Evolutionary conservation across 2,329 filamentous ascomycete species (phyloP).

Genomic region (Pestalotiopsis sp.): DNA sequence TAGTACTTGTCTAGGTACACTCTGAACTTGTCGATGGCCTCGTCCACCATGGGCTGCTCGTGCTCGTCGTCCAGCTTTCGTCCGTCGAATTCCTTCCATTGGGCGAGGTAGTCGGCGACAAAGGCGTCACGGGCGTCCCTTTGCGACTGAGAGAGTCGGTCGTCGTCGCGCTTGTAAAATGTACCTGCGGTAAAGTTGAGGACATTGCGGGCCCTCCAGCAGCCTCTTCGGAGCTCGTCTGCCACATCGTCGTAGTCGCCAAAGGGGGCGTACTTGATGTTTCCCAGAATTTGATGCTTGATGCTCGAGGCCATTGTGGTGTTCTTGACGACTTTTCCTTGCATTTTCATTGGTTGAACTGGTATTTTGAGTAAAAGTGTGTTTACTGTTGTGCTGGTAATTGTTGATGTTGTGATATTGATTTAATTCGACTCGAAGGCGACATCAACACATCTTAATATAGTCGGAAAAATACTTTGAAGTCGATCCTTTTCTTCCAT

Average conservation of each 20-base stretch:
- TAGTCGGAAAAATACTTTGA: no score
- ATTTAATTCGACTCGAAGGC: no score
- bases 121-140: not conserved
- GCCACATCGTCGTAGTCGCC: not conserved
- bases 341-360: not conserved
- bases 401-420: no score
- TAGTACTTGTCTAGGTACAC: slow-evolving; percentile 19
- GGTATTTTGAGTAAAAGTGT: not conserved
- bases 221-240: not conserved
- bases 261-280: not conserved
- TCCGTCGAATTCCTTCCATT: not conserved
- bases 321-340: not conserved
- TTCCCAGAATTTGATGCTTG: not conserved
- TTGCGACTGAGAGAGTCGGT: slow-evolving; percentile 14
- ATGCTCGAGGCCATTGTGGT: not conserved
- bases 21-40: not conserved
- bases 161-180: slow-evolving; percentile 15
- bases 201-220: not conserved
- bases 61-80: not conserved
- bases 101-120: not conserved
- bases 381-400: no score
- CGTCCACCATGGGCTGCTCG: not conserved
- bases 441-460: no score
- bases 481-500: no score
- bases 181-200: slow-evolving; percentile 17